Percentiles rank a stretch among this genome's conserved stretches.
Evolutionary conservation across 805 yeast species (phyloP).

Genomic region (Candida glaebosa): DNA sequence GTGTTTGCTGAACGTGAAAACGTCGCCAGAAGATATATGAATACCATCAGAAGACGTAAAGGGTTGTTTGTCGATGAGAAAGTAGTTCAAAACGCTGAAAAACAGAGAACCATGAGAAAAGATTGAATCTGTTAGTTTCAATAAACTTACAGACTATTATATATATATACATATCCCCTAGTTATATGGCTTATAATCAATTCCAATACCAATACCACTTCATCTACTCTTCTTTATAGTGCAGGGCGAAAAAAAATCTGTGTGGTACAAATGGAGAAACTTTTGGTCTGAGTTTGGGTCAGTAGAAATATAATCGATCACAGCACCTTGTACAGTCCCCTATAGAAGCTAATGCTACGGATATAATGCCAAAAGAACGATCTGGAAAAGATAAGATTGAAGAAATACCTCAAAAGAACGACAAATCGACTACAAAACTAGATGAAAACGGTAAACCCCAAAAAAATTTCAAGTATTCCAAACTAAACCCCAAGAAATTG

Average conservation of each 20-base stretch:
- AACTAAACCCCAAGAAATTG: constrained; percentile 23
- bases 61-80: constrained; percentile 89
- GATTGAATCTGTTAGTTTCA: constrained; percentile 32
- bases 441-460: not conserved
- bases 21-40: constrained; percentile 84
- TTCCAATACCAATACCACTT: too few relatives aligned
- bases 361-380: not conserved
- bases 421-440: not conserved
- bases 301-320: not conserved
- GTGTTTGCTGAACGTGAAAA: constrained; percentile 91
- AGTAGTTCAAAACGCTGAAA: constrained; percentile 87
- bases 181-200: too few relatives aligned
- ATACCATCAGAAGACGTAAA: constrained; percentile 74
- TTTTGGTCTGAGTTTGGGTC: not conserved
- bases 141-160: not conserved
- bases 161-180: too few relatives aligned
- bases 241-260: constrained; percentile 1
- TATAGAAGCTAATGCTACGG: not conserved
- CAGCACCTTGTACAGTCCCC: not conserved
- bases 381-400: not conserved
- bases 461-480: constrained; percentile 3
- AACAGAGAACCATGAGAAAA: constrained; percentile 83
- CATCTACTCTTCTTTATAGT: too few relatives aligned
- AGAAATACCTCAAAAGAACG: not conserved
- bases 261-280: not conserved